phyloP scores from a whole-genome alignment of 805 yeast genomes.

The Kluyveromyces dobzhanskii region DNA sequence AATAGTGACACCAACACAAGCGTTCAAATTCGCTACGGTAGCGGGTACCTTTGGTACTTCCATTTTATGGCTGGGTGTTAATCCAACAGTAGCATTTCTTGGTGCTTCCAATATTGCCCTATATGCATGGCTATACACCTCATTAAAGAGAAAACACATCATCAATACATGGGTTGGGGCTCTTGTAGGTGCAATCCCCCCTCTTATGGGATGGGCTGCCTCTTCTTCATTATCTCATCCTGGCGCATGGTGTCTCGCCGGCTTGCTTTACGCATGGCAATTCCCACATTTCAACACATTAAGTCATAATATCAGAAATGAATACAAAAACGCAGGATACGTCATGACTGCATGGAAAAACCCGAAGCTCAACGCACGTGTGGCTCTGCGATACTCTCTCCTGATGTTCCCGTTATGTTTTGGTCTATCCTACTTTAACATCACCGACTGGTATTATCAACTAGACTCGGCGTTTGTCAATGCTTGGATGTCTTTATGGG shows the following conservation, averaged over 20 bases:
- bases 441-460: slow-evolving; percentile 75
- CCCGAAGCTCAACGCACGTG: slow-evolving; percentile 88
- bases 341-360: slow-evolving; percentile 95
- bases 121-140: slow-evolving; percentile 87
- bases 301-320: slow-evolving; percentile 79
- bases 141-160: slow-evolving; percentile 76
- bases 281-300: slow-evolving; percentile 95
- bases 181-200: slow-evolving; percentile 97
- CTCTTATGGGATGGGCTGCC: slow-evolving; percentile 98
- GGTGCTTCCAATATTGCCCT: slow-evolving; percentile 74
- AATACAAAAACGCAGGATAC: slow-evolving; percentile 88
- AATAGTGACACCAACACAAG: slow-evolving; percentile 61
- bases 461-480: slow-evolving; percentile 78
- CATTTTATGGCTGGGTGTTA: slow-evolving; percentile 71
- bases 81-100: slow-evolving; percentile 72
- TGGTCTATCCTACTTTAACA: slow-evolving; percentile 67
- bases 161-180: slow-evolving; percentile 98
- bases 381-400: slow-evolving; percentile 82
- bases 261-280: slow-evolving; percentile 91
- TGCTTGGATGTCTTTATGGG: slow-evolving; percentile 76
- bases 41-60: slow-evolving; percentile 67
- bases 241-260: slow-evolving; percentile 93
- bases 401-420: slow-evolving; percentile 90
- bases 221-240: slow-evolving; percentile 74
- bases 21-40: slow-evolving; percentile 68